Evolutionary conservation across 257 asterid genomes (phyloP).

Genomic region (Jasminum sambac): DNA sequence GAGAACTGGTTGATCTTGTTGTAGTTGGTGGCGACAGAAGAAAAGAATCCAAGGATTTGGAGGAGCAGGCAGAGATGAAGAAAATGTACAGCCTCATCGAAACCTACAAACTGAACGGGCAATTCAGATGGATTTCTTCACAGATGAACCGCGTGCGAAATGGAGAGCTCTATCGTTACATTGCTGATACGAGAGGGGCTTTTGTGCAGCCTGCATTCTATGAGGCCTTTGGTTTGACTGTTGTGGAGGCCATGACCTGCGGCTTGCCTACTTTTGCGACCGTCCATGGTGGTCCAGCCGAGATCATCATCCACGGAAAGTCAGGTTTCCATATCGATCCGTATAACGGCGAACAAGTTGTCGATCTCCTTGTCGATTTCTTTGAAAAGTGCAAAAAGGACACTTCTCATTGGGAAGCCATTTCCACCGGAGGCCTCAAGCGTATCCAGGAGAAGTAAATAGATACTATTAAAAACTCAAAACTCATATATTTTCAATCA

Average conservation of each 20-base stretch:
- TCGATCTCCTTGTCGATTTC: constrained; percentile 66
- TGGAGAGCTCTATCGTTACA: constrained; percentile 90
- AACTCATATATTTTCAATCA: not conserved
- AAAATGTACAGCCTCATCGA: constrained; percentile 84
- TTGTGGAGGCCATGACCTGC: constrained; percentile 97
- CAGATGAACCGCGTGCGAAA: constrained; percentile 97
- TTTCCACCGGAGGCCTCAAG: constrained; percentile 66
- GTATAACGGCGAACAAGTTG: constrained; percentile 72
- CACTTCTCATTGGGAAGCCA: constrained; percentile 69
- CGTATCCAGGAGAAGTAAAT: constrained; percentile 86
- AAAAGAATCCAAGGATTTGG: constrained; percentile 90
- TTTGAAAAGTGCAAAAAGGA: constrained; percentile 69
- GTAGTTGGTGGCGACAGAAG: constrained; percentile 93
- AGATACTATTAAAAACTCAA: no score
- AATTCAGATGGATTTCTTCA: constrained; percentile 95
- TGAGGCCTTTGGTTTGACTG: constrained; percentile 95
- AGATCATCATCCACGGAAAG: constrained; percentile 81
- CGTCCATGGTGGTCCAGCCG: constrained; percentile 85
- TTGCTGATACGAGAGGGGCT: constrained; percentile 76
- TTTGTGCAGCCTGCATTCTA: constrained; percentile 97
- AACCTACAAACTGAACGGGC: constrained; percentile 69
- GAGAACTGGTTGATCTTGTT: constrained; percentile 78
- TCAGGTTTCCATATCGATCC: constrained; percentile 99
- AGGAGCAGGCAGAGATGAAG: constrained; percentile 94
- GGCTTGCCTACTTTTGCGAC: constrained; percentile 96